Percentiles rank a stretch among this genome's conserved stretches.
Evolutionary conservation across 352 stramenopile species (phyloP).

Genomic region (Globisporangium canariense): DNA sequence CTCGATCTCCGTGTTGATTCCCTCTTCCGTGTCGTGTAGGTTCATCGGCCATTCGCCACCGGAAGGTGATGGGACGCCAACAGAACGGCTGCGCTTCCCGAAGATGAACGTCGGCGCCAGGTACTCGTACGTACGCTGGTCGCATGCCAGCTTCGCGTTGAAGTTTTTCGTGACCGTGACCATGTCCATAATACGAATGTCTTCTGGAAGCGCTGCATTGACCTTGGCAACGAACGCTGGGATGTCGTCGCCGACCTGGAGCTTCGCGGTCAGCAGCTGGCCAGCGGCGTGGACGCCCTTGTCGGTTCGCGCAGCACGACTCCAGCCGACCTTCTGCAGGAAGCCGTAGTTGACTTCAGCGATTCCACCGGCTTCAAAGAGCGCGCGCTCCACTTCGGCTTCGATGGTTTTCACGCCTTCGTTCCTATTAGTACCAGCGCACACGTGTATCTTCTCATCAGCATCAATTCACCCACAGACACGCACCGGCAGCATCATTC

Average conservation of each 20-base stretch:
- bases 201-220: slow-evolving; percentile 63
- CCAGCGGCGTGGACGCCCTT: slow-evolving; percentile 89
- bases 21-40: slow-evolving; percentile 41
- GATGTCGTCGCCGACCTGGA: slow-evolving; percentile 79
- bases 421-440: slow-evolving; percentile 44
- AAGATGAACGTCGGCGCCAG: slow-evolving; percentile 89
- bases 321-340: slow-evolving; percentile 90
- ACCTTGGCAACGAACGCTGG: slow-evolving; percentile 61
- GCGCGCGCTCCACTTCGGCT: slow-evolving; percentile 82
- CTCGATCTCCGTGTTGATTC: slow-evolving; percentile 32
- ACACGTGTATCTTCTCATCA: neutral
- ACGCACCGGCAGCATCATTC: neutral
- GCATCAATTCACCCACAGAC: neutral
- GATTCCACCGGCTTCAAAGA: slow-evolving; percentile 87
- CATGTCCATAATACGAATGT: slow-evolving; percentile 85
- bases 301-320: slow-evolving; percentile 84
- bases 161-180: slow-evolving; percentile 89
- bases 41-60: slow-evolving; percentile 28
- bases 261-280: slow-evolving; percentile 81
- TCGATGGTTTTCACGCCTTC: slow-evolving; percentile 88
- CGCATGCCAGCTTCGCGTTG: slow-evolving; percentile 88
- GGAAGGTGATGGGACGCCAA: neutral
- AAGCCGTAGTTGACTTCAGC: slow-evolving; percentile 88
- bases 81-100: slow-evolving; percentile 23
- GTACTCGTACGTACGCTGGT: slow-evolving; percentile 90